Percentiles rank a stretch among this genome's conserved stretches.
Conservation (phyloP, 1,284 basidiomycete genomes). For the Cystobasidium slooffiae region DNA sequence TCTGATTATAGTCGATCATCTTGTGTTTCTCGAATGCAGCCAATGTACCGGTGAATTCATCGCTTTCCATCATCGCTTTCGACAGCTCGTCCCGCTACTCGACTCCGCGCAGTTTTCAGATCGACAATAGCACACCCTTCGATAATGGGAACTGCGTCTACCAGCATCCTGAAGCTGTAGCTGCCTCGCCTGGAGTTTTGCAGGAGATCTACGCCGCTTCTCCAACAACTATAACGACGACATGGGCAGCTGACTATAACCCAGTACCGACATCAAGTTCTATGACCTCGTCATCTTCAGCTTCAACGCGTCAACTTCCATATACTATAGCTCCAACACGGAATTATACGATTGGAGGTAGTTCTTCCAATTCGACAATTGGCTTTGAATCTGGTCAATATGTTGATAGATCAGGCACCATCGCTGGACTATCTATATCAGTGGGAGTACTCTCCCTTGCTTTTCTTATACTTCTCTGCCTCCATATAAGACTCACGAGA, state of each 20-base stretch:
- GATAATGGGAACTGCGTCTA: background rate
- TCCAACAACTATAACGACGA: background rate
- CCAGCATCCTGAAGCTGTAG: slow-evolving; percentile 5
- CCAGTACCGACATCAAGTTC: no score
- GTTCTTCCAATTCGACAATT: background rate
- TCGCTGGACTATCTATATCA: slow-evolving; percentile 5
- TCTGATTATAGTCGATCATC: no score
- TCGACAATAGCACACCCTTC: background rate
- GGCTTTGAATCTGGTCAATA: background rate
- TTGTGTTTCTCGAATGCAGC: background rate
- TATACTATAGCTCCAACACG: background rate
- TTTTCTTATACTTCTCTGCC: slow-evolving; percentile 2
- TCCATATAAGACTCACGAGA: background rate
- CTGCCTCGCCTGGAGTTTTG: background rate
- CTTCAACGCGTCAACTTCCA: background rate
- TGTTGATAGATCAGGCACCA: background rate
- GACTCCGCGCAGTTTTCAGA: background rate
- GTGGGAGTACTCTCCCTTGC: slow-evolving; percentile 7
- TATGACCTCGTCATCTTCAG: background rate
- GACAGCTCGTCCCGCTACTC: background rate
- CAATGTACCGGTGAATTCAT: background rate
- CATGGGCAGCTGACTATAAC: background rate
- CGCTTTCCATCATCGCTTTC: slow-evolving; percentile 1
- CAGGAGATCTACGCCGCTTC: background rate
- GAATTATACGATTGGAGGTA: no score